Base-by-base conservation (phyloP, 495 filamentous ascomycete species). In the Copromyces sp. region DNA sequence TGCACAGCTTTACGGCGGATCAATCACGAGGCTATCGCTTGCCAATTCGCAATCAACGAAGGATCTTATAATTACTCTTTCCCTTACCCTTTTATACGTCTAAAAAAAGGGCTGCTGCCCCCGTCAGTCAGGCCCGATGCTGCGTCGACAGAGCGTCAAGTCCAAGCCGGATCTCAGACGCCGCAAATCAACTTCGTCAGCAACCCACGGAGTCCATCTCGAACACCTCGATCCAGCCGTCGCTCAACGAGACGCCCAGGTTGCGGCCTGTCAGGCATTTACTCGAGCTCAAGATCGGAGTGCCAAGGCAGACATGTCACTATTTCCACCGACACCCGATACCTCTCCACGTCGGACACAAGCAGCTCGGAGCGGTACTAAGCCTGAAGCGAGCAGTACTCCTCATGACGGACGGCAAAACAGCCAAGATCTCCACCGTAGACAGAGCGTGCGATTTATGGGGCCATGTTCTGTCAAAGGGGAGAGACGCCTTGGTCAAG, bases 241-340 rank as follows among this genome's bases (percentile, higher is more conserved):
- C n/a, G 87, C 87, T 12, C 85, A 87, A 68, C 81, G 84, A 40
- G 87, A 92, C 77, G 92, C 92, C 39, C 85, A 89, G 11, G 86
- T 86, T 45, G 92, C 92, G 68, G 92, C 92, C n/a, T 84, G 83
- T 35, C 81, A 85, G 73, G 92, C 92, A 47, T 93, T 89, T 82
- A 78, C 82, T 16, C 85, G 87, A 73, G 89, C 89, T 41, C 86
- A 81, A 53, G 85, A 84, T 73, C 82, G 85, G 11, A 65, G 29
- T 65, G 77, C 74, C n/a, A 84, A 78, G 68, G 75, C 82, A 69
- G 84, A 86, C 45, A 77, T 84, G 73, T 73, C 76, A 6, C 75
- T 78, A 0, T 80, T 78, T 17, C 79, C 77, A 24, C 71, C 74
- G 76, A 83, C 73, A 68, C 73, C 71, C 44, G 80, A 77, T 35